Evolutionary conservation across 495 filamentous ascomycete genomes (phyloP), one percentile per base, ranked within the genome.

Genomic region (Aspergillus ellipticus): DNA sequence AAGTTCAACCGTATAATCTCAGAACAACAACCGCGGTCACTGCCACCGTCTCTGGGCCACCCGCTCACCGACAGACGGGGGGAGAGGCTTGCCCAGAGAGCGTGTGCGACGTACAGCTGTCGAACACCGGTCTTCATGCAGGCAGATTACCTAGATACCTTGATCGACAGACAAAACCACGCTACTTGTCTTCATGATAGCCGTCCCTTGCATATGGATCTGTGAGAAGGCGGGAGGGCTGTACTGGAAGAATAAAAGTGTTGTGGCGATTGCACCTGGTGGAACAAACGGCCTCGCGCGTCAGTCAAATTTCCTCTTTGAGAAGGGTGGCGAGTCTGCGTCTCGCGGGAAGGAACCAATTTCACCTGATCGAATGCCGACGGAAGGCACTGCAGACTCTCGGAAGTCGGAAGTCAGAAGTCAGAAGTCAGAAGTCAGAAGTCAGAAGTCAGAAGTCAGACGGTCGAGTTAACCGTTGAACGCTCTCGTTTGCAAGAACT

Each of bases 1-100:
- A 82, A 82, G 79, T 82, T 79, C 71, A 78, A 82, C 79, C 79
- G 79, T 82, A 75, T 82, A 62, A 69, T 82, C 79, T 81, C 79
- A 82, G 79, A 78, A 75, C 77, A 67, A 63, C 62, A 62, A 59
- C 60, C 43, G 42, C 21, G 37, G 48, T 42, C 49, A n/a, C n/a
- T n/a, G 43, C 51, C 42, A 41, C 42, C 53, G 11, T 41, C 20
- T 26, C 31, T 51, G 11, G 49, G 37, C 6, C 1, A 31, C 49
- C 13, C 31, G 31, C 16, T 7, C 31, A 15, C 15, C 35, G 13
- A 22, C 11, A 48, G 22, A 48, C 45, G 15, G 21, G 45, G 26
- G 20, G 28, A 10, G 8, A 45, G 15, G 19, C 37, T 35, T 42
- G 20, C 39, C 39, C 31, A 42, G 17, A 17, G 24, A 48, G 24